Evolutionary conservation across 768 basidiomycete genomes (phyloP).

Genomic region (Terana coerulea): DNA sequence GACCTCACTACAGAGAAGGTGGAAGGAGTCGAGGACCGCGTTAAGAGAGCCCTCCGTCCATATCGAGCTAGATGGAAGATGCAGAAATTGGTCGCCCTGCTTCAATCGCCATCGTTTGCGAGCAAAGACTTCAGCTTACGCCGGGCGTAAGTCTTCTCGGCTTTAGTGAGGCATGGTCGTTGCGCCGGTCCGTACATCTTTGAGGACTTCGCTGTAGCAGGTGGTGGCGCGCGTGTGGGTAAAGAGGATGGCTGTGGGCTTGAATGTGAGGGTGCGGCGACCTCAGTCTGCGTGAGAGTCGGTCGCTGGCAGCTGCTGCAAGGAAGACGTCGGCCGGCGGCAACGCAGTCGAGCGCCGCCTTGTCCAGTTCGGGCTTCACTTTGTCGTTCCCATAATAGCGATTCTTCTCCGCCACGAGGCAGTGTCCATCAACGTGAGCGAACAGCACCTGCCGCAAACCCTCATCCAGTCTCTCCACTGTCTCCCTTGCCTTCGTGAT

Average conservation of each 20-base stretch:
- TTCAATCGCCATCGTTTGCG: neutral
- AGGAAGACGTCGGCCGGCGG: neutral
- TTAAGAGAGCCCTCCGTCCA: neutral
- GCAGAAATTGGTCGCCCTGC: neutral
- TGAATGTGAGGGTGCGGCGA: too few relatives aligned
- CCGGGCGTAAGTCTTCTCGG: neutral
- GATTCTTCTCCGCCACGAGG: constrained; percentile 6
- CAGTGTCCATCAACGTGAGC: constrained; percentile 1
- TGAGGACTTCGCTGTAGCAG: neutral
- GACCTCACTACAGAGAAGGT: too few relatives aligned
- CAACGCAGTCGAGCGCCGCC: neutral
- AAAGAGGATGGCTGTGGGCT: too few relatives aligned
- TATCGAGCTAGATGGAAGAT: neutral
- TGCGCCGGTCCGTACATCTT: neutral
- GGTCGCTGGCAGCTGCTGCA: constrained; percentile 6
- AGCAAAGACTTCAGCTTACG: neutral
- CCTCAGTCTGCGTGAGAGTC: too few relatives aligned
- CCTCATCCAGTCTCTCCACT: neutral
- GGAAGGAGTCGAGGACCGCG: neutral
- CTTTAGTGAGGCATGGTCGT: neutral
- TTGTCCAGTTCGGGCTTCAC: neutral
- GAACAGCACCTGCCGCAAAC: neutral
- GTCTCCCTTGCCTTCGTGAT: neutral
- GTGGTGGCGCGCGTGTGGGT: too few relatives aligned
- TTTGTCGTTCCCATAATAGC: constrained; percentile 2